Evolutionary conservation across 441 rosid species (phyloP).

Genomic region (Metrosideros polymorpha): DNA sequence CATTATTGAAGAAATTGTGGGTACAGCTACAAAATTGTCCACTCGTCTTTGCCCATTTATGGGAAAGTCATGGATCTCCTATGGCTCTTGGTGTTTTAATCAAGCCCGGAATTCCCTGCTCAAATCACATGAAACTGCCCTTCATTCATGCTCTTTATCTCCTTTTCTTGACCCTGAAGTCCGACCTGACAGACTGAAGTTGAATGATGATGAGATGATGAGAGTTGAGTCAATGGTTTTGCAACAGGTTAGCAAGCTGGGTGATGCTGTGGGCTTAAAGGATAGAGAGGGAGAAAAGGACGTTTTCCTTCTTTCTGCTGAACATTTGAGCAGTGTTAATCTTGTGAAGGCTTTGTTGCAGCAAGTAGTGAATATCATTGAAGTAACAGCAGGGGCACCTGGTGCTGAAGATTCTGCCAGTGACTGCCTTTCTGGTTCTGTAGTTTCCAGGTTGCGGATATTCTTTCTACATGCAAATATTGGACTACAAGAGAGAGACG

Average conservation of each 20-base stretch:
- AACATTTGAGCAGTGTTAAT: conserved; percentile 25
- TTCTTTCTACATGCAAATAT: conserved; percentile 30
- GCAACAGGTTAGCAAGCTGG: conserved; percentile 33
- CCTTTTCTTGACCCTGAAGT: conserved; percentile 55
- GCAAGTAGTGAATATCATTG: conserved; percentile 58
- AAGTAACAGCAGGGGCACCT: conserved; percentile 69
- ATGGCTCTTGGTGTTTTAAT: conserved; percentile 93
- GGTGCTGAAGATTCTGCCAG: conserved; percentile 56
- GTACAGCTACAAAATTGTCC: conserved; percentile 74
- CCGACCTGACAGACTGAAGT: conserved; percentile 53
- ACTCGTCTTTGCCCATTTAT: conserved; percentile 81
- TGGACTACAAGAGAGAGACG: conserved; percentile 34
- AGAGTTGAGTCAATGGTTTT: conserved; percentile 39
- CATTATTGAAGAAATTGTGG: conserved; percentile 66
- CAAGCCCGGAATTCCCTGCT: conserved; percentile 62
- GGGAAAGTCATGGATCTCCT: conserved; percentile 98
- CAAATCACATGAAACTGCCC: conserved; percentile 28
- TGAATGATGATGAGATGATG: conserved; percentile 66
- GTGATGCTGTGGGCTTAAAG: conserved; percentile 15
- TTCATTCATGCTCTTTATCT: conserved; percentile 52
- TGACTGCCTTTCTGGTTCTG: conserved; percentile 51
- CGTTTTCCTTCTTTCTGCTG: conserved; percentile 20
- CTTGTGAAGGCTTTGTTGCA: conserved; percentile 33
- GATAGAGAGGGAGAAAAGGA: conserved; percentile 25
- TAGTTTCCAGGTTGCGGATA: conserved; percentile 58